These are phyloP conservation scores for Phyllosticta ampelicida DNA, from an alignment of 2,329 filamentous ascomycete species.

Conservation along the genomic window DNA sequence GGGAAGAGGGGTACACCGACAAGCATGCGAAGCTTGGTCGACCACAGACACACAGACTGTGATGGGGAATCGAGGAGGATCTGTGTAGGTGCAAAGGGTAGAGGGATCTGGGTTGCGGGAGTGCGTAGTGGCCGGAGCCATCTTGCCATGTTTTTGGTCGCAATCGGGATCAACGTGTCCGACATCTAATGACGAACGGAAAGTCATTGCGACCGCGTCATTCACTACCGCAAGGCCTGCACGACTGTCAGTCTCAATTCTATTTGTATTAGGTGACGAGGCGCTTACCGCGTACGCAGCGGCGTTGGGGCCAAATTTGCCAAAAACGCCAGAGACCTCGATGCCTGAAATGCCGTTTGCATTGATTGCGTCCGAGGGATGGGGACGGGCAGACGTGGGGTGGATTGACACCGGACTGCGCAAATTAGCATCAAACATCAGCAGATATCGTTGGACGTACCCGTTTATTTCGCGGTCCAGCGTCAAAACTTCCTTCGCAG, in stretches of 20 bases:
- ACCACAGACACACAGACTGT: background rate
- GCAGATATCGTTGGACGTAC: constrained; percentile 19
- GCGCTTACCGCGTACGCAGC: background rate
- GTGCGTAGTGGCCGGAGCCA: background rate
- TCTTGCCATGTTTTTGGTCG: background rate
- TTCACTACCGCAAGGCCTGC: background rate
- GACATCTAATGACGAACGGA: background rate
- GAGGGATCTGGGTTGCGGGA: background rate
- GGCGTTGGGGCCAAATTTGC: background rate
- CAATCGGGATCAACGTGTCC: background rate
- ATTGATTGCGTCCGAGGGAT: background rate
- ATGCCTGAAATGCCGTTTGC: background rate
- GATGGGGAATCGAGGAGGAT: background rate
- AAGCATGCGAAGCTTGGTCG: too few species aligned
- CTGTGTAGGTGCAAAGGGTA: background rate
- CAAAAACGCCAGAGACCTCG: constrained; percentile 4
- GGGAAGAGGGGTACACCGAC: too few species aligned
- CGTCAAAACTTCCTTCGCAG: constrained; percentile 74
- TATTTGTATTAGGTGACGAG: background rate
- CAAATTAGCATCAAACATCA: background rate
- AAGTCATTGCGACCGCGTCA: background rate
- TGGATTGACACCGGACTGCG: background rate
- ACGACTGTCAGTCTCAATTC: background rate
- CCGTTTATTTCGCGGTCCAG: constrained; percentile 84
- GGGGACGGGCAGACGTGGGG: background rate